Percentiles rank a stretch among this genome's conserved stretches.
Conservation (phyloP, 805 yeast genomes). For the Metschnikowia noctiluminum region DNA sequence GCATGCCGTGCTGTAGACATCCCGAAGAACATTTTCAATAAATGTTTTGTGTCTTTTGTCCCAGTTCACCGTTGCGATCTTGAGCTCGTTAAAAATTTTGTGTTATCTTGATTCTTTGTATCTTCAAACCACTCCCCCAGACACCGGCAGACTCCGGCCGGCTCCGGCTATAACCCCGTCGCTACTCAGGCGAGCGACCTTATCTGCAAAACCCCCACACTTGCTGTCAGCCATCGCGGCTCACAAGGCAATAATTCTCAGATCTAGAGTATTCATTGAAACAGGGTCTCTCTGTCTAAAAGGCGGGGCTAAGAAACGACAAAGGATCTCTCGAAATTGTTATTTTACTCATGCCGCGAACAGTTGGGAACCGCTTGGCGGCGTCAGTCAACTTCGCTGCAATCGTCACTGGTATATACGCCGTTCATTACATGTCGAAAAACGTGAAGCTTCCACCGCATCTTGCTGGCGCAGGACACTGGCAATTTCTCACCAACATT, state of each 20-base stretch:
- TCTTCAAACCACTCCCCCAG: too few species aligned
- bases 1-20: too few species aligned
- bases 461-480: slow-evolving; percentile 57
- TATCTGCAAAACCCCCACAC: not conserved
- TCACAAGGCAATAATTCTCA: not conserved
- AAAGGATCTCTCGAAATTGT: not conserved
- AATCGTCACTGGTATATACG: slow-evolving; percentile 27
- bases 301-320: not conserved
- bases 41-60: too few species aligned
- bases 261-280: not conserved
- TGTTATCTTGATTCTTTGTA: too few species aligned
- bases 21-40: too few species aligned
- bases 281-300: not conserved
- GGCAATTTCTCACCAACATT: slow-evolving; percentile 71
- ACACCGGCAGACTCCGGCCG: too few species aligned
- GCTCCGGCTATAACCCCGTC: too few species aligned
- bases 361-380: slow-evolving; percentile 31
- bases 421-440: slow-evolving; percentile 20
- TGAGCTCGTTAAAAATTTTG: too few species aligned
- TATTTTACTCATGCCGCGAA: slow-evolving; percentile 13
- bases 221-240: not conserved
- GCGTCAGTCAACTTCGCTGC: slow-evolving; percentile 24
- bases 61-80: too few species aligned
- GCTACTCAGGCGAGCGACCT: not conserved
- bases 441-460: slow-evolving; percentile 43